Evolutionary conservation across 768 basidiomycete species (phyloP).

Genomic region (Fomitopsis pulvina): DNA sequence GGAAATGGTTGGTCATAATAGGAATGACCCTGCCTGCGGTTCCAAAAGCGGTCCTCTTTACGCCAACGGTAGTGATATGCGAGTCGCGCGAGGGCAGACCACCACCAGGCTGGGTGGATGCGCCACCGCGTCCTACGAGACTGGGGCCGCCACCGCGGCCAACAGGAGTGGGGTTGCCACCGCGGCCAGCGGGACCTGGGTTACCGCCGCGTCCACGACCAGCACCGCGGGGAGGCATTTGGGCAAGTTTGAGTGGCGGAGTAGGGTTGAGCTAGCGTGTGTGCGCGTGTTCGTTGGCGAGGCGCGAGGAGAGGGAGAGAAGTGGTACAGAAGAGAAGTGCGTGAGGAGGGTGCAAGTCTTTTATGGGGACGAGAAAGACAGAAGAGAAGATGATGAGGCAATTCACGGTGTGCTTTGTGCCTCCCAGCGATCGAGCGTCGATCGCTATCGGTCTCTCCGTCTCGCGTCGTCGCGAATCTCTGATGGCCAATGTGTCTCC

Average conservation of each 20-base stretch:
- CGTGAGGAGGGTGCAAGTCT: not conserved
- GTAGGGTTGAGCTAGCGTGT: too few species aligned
- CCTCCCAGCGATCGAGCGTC: not conserved
- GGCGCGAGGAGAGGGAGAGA: too few species aligned
- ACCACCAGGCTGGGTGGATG: constrained; percentile 12
- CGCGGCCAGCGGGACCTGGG: constrained; percentile 6
- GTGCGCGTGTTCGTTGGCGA: too few species aligned
- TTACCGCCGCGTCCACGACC: not conserved
- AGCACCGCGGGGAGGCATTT: constrained; percentile 14
- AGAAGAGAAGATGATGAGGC: not conserved
- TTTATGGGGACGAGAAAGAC: not conserved
- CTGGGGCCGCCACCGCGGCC: constrained; percentile 10
- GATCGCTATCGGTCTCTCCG: not conserved
- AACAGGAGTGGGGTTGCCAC: constrained; percentile 11
- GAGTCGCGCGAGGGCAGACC: constrained; percentile 26
- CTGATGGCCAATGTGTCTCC: too few species aligned
- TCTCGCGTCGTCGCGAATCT: not conserved
- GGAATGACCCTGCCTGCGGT: constrained; percentile 40
- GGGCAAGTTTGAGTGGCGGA: too few species aligned
- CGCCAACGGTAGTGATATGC: constrained; percentile 53
- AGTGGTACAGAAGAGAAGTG: too few species aligned
- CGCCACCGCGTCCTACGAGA: constrained; percentile 20
- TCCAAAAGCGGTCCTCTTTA: constrained; percentile 61
- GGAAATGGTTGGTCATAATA: constrained; percentile 57
- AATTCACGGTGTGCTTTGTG: not conserved